Evolutionary conservation across 495 filamentous ascomycete species (phyloP).

Genomic region (Penicillium robsamsonii): DNA sequence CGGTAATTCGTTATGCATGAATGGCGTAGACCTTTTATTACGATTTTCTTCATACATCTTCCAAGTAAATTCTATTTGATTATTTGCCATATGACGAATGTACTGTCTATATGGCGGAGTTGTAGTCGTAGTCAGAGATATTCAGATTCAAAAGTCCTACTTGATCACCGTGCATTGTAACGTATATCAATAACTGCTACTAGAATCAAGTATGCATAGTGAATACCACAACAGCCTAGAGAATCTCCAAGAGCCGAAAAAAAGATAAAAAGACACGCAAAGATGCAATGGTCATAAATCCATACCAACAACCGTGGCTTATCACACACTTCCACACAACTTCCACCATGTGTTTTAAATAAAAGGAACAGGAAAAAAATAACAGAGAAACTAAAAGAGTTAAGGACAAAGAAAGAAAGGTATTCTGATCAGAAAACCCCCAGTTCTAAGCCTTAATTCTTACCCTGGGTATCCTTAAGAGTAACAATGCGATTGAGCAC

Average conservation of each 20-base stretch:
- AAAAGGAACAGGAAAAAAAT: neutral
- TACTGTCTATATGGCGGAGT: neutral
- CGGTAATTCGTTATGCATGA: constrained; percentile 30
- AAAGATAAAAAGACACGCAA: constrained; percentile 8
- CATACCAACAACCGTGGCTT: constrained; percentile 13
- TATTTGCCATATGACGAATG: neutral
- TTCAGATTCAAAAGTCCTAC: neutral
- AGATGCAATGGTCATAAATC: constrained; percentile 24
- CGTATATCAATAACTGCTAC: neutral
- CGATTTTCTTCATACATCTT: neutral
- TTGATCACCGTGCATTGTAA: constrained; percentile 1
- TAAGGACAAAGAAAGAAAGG: neutral
- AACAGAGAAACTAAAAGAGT: neutral
- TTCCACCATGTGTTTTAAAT: neutral
- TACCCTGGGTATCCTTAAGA: constrained; percentile 66
- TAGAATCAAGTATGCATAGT: neutral
- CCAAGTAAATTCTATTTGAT: neutral
- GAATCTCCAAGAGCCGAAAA: neutral
- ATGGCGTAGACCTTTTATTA: neutral
- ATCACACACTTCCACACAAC: constrained; percentile 8
- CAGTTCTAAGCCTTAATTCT: constrained; percentile 17
- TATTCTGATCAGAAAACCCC: neutral
- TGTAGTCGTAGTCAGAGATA: neutral
- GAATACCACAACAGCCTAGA: neutral
- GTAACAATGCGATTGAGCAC: constrained; percentile 91